Evolutionary conservation across 768 basidiomycete genomes (phyloP), one percentile per base, ranked within the genome.

Genomic region (Mrakia frigida): DNA sequence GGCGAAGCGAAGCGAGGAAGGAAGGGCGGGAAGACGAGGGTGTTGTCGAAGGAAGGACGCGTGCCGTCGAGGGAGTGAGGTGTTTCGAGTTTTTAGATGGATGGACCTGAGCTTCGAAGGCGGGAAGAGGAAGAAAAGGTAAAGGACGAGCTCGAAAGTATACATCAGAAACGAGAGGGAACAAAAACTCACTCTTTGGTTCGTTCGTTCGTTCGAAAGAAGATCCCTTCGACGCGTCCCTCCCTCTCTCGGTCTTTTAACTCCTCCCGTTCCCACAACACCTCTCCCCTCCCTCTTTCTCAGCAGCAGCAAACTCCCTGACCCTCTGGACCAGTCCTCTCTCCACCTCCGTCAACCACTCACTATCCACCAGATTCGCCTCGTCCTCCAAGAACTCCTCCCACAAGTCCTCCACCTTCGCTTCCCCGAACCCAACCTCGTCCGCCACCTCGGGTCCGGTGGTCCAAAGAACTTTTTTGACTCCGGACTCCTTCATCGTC

Each of bases 321-420:
- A 50, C 33, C 43, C 28, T 52, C 69, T 70, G 35, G 0, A 68
- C 65, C 6, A 39, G 13, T 10, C 65, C 35, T 3, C 37, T 21
- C 25, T 72, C 71, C 25, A 59, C 71, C 35, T 59, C 35, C 52
- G 71, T 72, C 71, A 72, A 60, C 35, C 59, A 72, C 52, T 60
- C 71, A 21, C 71, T 72, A 1, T 53, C 59, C 50, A 53, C 31
- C 46, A 72, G 33, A 31, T 72, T 59, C 21, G 21, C 65, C 14
- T 72, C 71, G n/a, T 59, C 43, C 31, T 35, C 28, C 28, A 72
- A 18, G 25, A 72, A 56, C 71, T 72, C 71, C 28, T 53, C 59
- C 71, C 71, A 72, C 71, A 72, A 23, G 28, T 72, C 71, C 6
- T 72, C 71, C 46, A 72, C 71, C 39, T 35, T 72, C 2, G 53